Conservation (phyloP, 495 filamentous ascomycete genomes). For the Paragyromitra xinjiangensis region DNA sequence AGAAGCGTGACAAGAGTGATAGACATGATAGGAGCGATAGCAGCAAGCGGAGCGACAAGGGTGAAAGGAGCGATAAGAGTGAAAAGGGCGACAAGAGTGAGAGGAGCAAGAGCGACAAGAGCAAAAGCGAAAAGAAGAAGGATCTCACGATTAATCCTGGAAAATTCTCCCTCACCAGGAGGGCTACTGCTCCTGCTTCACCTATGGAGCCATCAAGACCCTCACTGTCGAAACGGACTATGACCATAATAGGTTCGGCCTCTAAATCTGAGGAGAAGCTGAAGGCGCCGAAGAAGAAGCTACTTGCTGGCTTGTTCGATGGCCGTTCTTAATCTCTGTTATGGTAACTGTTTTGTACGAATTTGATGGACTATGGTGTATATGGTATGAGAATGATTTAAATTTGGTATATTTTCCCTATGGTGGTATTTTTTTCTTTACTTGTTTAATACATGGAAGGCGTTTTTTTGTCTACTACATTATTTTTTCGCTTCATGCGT, state of each 20-base stretch:
- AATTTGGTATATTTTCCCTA: conserved; percentile 19
- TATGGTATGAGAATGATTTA: conserved; percentile 35
- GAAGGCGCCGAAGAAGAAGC: conserved; percentile 45
- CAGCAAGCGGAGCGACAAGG: conserved; percentile 19
- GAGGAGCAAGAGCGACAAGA: conserved; percentile 12
- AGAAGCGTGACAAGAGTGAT: conserved; percentile 34
- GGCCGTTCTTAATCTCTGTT: conserved; percentile 39
- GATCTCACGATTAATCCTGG: conserved; percentile 23
- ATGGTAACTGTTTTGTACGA: conserved; percentile 26
- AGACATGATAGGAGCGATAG: conserved; percentile 10
- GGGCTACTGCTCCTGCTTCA: conserved; percentile 38
- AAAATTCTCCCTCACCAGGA: conserved; percentile 34
- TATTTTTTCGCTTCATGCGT: conserved; percentile 11
- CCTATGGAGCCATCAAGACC: conserved; percentile 30
- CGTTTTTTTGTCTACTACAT: conserved; percentile 28
- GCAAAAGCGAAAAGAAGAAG: conserved; percentile 42
- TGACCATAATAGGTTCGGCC: conserved; percentile 8
- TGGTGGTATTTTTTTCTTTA: conserved; percentile 2
- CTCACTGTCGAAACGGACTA: conserved; percentile 23
- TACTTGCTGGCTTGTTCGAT: conserved; percentile 39
- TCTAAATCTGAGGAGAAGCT: conserved; percentile 40
- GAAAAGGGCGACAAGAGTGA: conserved; percentile 25
- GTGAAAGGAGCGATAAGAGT: conserved; percentile 9
- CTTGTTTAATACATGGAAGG: conserved; percentile 39
- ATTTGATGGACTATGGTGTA: conserved; percentile 30